Conservation (phyloP, 345 rosid genomes). For the Lepidium aucheri region DNA sequence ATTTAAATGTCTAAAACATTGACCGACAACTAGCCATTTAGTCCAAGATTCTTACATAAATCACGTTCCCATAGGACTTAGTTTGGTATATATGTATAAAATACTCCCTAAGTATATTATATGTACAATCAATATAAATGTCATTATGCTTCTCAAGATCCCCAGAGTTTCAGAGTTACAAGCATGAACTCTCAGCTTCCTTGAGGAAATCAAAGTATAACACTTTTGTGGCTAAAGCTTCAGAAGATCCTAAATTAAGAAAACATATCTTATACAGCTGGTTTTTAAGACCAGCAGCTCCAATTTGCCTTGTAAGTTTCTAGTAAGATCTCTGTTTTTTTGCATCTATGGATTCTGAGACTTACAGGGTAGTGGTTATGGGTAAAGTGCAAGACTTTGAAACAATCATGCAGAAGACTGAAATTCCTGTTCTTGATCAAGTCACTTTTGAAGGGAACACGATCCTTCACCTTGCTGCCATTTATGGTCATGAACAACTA, state of each 20-base stretch:
- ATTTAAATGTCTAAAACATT: too few relatives aligned
- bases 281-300: not conserved
- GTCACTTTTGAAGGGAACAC: constrained; percentile 15
- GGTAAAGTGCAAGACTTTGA: constrained; percentile 14
- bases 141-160: not conserved
- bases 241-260: not conserved
- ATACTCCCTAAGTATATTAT: too few relatives aligned
- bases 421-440: constrained; percentile 13
- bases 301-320: not conserved
- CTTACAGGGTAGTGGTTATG: constrained; percentile 11
- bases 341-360: not conserved
- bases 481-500: constrained; percentile 5
- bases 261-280: not conserved
- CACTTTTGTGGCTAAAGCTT: not conserved
- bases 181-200: not conserved
- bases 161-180: not conserved
- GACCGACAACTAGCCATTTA: too few relatives aligned
- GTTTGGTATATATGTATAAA: too few relatives aligned
- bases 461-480: constrained; percentile 10
- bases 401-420: not conserved
- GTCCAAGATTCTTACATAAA: too few relatives aligned
- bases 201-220: not conserved
- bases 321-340: constrained; percentile 1
- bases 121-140: too few relatives aligned
- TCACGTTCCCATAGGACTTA: too few relatives aligned